Base-by-base conservation (phyloP, 2,329 filamentous ascomycete genomes). In the Ophiocordyceps australis region DNA sequence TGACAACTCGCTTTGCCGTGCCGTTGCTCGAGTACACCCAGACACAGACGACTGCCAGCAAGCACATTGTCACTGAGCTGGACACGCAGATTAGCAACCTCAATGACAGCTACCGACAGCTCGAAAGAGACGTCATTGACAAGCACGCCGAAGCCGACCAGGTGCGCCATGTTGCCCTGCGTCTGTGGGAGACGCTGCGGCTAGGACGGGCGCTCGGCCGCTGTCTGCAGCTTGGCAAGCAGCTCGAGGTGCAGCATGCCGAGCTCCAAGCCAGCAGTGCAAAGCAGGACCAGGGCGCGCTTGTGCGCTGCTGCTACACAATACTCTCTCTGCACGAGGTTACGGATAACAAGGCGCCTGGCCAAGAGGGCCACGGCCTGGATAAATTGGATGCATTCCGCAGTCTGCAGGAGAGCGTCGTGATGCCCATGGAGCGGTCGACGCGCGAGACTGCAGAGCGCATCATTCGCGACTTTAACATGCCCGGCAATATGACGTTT, bases 91-190 rank as follows among this genome's bases (percentile, higher is more conserved):
- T 94, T 35, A 65, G 69, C 30, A 74, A 68, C 34, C 59, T 98
- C 34, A 83, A 80, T 35, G 74, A 83, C 40, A 83, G 79, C 46
- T 94, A 93, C 54, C 68, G 70, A 34, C 72, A 86, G 36, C 62
- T 95, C 15, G 77, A 92, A 51, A 76, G 72, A 44, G 82, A 95
- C 45, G 83, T 95, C 22, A 63, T 82, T 27, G 68, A 77, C 39
- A 81, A 86, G 38, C 80, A 92, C 55, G 76, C 81, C 39, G 74
- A 76, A 29, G 86, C 89, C 0, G 78, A 91, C 29, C 73, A 89
- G 50, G 79, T 93, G 7, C 67, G 75, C 8, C 52, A 74, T 27
- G 79, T 81, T 9, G 78, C 81, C 2, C 68, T 78, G 39, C 66
- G 83, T 9, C 62, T 94, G 16, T 81, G 81, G 62, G 70, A 80